Evolutionary conservation across 2,329 filamentous ascomycete genomes (phyloP).

Genomic region (Zalaria sp.): DNA sequence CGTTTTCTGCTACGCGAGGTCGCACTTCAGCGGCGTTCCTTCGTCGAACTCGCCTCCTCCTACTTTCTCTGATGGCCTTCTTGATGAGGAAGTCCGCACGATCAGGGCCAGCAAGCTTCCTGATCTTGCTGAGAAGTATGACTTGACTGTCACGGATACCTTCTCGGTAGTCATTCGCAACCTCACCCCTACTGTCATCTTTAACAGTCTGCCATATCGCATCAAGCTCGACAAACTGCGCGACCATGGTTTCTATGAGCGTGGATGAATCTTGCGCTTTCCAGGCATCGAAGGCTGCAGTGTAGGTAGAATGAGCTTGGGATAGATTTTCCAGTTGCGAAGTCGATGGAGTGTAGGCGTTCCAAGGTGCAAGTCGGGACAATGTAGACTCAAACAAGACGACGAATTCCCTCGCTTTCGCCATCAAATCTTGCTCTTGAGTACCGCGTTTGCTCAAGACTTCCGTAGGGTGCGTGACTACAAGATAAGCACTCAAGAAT

Average conservation of each 20-base stretch:
- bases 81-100: constrained; percentile 59
- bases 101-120: constrained; percentile 59
- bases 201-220: constrained; percentile 75
- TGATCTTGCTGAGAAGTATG: constrained; percentile 65
- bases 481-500: constrained; percentile 68
- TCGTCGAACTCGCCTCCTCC: constrained; percentile 49
- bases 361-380: constrained; percentile 48
- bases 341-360: constrained; percentile 52
- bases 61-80: constrained; percentile 58
- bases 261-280: constrained; percentile 67
- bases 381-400: constrained; percentile 66
- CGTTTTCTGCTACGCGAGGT: constrained; percentile 46
- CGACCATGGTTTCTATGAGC: constrained; percentile 71
- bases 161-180: constrained; percentile 61
- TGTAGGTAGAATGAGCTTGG: constrained; percentile 58
- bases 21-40: constrained; percentile 56
- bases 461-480: constrained; percentile 63
- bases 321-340: constrained; percentile 49
- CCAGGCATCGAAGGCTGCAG: constrained; percentile 71
- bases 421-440: constrained; percentile 57
- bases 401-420: constrained; percentile 63
- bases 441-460: constrained; percentile 63
- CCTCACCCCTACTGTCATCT: constrained; percentile 58
- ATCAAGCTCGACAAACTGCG: constrained; percentile 73
- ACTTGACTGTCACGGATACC: constrained; percentile 72